A percentile compares a stretch with the other conserved stretches of the same genome.
Evolutionary conservation across 805 yeast genomes (phyloP).

Genomic region (Candida oleophila): DNA sequence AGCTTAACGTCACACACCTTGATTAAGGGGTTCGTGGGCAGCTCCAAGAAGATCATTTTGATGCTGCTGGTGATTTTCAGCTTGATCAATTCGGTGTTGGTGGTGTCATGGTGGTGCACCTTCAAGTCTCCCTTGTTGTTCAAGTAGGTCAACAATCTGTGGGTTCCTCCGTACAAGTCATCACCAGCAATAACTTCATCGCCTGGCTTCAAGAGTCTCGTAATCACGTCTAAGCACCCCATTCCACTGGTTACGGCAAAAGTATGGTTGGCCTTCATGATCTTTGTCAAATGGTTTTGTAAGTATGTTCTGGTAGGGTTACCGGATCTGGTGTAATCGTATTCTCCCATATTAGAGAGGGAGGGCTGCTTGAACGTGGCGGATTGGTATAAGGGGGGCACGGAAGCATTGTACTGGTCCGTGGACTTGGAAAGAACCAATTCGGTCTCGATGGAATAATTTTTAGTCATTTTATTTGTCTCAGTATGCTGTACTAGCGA

Average conservation of each 20-base stretch:
- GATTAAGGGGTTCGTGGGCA: conserved; percentile 92
- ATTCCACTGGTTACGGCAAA: conserved; percentile 89
- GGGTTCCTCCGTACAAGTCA: conserved; percentile 93
- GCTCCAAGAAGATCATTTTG: conserved; percentile 80
- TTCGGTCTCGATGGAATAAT: conserved; percentile 65
- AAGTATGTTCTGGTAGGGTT: conserved; percentile 86
- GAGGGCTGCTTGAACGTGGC: conserved; percentile 91
- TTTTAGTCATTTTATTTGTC: conserved; percentile 15
- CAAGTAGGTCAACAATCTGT: conserved; percentile 76
- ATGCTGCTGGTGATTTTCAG: conserved; percentile 56
- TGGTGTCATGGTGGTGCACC: conserved; percentile 80
- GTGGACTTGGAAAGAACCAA: conserved; percentile 56
- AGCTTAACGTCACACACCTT: conserved; percentile 79
- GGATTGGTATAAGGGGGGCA: conserved; percentile 86
- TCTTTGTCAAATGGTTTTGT: conserved; percentile 72
- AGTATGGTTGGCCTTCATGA: conserved; percentile 75
- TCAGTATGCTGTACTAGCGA: too few species aligned
- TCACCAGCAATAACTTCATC: conserved; percentile 93
- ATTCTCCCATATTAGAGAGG: conserved; percentile 67
- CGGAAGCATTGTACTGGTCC: conserved; percentile 77
- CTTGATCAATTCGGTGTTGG: conserved; percentile 61
- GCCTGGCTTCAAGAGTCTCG: conserved; percentile 73
- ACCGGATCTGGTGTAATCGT: conserved; percentile 83
- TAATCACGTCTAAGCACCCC: conserved; percentile 87
- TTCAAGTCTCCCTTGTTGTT: conserved; percentile 60